Base-by-base conservation (phyloP, 176 grass and related monocot species). In the Pontederia paniculata region DNA sequence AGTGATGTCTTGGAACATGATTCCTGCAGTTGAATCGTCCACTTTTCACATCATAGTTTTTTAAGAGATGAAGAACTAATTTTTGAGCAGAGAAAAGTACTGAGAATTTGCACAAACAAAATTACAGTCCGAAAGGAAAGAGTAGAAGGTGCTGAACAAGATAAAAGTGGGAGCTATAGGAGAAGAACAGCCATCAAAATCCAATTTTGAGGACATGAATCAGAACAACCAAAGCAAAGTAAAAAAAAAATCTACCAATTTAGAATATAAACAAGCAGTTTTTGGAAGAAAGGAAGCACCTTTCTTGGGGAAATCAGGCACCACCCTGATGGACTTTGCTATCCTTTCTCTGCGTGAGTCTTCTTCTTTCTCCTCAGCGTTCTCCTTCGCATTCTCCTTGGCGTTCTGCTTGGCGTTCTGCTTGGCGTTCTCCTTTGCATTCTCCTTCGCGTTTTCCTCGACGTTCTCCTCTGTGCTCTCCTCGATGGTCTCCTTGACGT, bases 331-430 rank as follows among this genome's bases (percentile, higher is more conserved):
- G 77, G 83, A 77, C 52, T 82, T 70, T 48, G 75, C 84, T 49
- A 98, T 98, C 53, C 58, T 72, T 57, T 78, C 75, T 48, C 91
- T 80, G 21, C 93, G 93, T 18, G 86, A 80, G 80, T 91, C 93
- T 41, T 62, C 58, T 46, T 65, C 61, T 57, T 28, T 41, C n/a
- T 43, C 56, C 31, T 61, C 59, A 18, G 17, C 8, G 45, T 45
- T 62, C 18, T 62, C 42, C 22, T 13, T 42, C 37, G 13, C n/a
- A 31, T 31, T 1, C 25, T 31, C 25, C 2, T 5, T 31, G 25
- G 25, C 25, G 25, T 31, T 31, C 25, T 31, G 25, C 25, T 31
- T 31, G 2, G 25, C 25, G 25, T 31, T 31, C 25, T 31, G 2
- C 25, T 31, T 31, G 25, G 25, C 25, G 5, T 31, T 31, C 25